Percentiles rank a stretch among this genome's conserved stretches.
phyloP scores from a whole-genome alignment of 495 filamentous ascomycete species.

The Aspergillus carlsbadensis region DNA sequence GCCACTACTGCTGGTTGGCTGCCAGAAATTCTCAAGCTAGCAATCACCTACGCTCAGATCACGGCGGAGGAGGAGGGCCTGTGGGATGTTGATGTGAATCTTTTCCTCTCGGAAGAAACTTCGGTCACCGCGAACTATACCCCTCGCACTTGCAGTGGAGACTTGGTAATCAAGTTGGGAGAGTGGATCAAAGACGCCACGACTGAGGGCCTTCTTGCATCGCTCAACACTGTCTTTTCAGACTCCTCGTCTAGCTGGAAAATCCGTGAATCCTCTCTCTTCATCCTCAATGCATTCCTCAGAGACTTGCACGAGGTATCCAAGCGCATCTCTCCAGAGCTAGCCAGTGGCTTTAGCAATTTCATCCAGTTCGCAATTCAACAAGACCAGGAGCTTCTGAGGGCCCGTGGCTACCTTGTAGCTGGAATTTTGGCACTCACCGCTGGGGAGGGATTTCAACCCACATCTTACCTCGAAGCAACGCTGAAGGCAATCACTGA shows the following conservation, averaged over 20 bases:
- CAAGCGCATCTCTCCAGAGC: slow-evolving; percentile 60
- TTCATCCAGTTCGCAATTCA: slow-evolving; percentile 78
- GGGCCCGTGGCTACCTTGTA: slow-evolving; percentile 81
- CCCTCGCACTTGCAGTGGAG: slow-evolving; percentile 84
- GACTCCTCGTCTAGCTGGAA: slow-evolving; percentile 56
- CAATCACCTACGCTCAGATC: slow-evolving; percentile 87
- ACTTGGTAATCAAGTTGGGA: slow-evolving; percentile 86
- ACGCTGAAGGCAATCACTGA: slow-evolving; percentile 70
- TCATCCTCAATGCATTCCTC: slow-evolving; percentile 74
- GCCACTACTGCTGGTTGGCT: slow-evolving; percentile 65
- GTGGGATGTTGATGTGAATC: slow-evolving; percentile 94
- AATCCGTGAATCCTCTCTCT: slow-evolving; percentile 75
- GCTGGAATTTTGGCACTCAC: slow-evolving; percentile 69
- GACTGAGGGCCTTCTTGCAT: slow-evolving; percentile 69
- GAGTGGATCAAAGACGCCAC: slow-evolving; percentile 77
- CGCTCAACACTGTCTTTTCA: slow-evolving; percentile 67
- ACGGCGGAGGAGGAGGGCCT: slow-evolving; percentile 88
- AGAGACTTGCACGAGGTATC: slow-evolving; percentile 76
- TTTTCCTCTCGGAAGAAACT: slow-evolving; percentile 93
- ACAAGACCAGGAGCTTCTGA: slow-evolving; percentile 64
- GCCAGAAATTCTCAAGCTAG: slow-evolving; percentile 75
- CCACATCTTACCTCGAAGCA: slow-evolving; percentile 65
- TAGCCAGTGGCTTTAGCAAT: slow-evolving; percentile 70
- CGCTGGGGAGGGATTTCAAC: slow-evolving; percentile 53
- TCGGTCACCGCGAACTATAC: slow-evolving; percentile 97